Evolutionary conservation across 2,329 filamentous ascomycete genomes (phyloP), one percentile per base, ranked within the genome.

Genomic region (Epichloe sp.): DNA sequence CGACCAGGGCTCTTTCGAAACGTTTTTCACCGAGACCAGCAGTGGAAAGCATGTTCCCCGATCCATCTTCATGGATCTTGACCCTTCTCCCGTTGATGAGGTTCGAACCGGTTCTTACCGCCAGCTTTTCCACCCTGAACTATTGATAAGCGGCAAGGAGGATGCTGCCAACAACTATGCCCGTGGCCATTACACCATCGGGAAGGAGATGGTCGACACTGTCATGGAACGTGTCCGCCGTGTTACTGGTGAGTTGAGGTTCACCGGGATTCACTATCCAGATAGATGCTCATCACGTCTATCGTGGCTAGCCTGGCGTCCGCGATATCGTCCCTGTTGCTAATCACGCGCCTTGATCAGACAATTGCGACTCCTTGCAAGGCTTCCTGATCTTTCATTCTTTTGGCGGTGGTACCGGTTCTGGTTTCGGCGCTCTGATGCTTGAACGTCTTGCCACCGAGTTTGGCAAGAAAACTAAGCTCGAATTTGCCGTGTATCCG

Each of bases 91-190:
- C 54, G 83, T 86, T 60, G 83, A 86, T 61, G 83, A 86, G 74
- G 85, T 86, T 69, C 79, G 82, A 54, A 85, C 81, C 50, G 82
- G 82, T 54, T 55, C 62, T 57, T 86, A 85, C 71, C 79, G 80
- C 60, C 75, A 82, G 63, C 77, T 86, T 54, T 86, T 85, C 75
- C 82, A 86, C 70, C 82, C 82, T 44, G 82, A 86, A 73, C 74
- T 82, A 60, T 69, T 86, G 63, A 80, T 86, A 65, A 85, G 78
- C 67, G 82, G 82, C 69, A 86, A 86, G 76, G 83, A 86, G 68
- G 83, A 86, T 77, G 82, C 83, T 53, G 81, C 82, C 71, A 86
- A 86, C 73, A 86, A 86, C 75, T 86, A 86, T 63, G 83, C 83
- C 59, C 82, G 82, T 72, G 83, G 83, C 52, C 82, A 86, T 71